Base-by-base conservation (phyloP, 73 alveolate genomes). In the Durusdinium trenchii region DNA sequence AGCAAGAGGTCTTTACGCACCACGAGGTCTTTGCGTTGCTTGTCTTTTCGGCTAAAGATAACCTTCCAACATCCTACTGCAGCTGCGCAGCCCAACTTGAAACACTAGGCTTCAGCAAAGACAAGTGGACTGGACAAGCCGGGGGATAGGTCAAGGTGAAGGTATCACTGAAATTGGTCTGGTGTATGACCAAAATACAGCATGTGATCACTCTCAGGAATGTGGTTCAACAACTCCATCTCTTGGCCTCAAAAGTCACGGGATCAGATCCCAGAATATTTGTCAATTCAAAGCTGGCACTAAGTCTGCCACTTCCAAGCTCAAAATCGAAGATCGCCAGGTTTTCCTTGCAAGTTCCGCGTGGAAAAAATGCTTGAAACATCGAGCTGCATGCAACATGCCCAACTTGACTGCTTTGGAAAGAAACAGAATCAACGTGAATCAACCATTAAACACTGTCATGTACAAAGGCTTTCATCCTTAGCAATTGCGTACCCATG, bases 191-290 rank as follows among this genome's bases (percentile, higher is more conserved):
- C 98, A 76, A 91, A 91, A n/a, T 91, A 69, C 36, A 91, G 78
- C 98, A 91, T 91, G 76, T 60, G 98, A 42, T 91, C 98, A 48
- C 98, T 91, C 16, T 91, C 98, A n/a, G 98, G 89, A 6, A 91
- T 69, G 76, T 54, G 38, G 75, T 91, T 52, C 61, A 91, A 57
- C 89, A 91, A 76, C 35, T 76, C 48, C 98, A 69, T 91, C 98
- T 91, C 98, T 57, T 91, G 73, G 50, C 98, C 98, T 91, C n/a
- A 50, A 67, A 10, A 67, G 81, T 30, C 6, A 67, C 32, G 16
- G 45, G 81, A 1, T 42, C 73, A 60, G 73, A 60, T 67, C 32
- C 43, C 43, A 67, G 32, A 42, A n/a, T 67, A 9, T 6, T n/a
- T 18, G 0, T n/a, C 43, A 9, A 26, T 64, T 16, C 12, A 32